A percentile compares a stretch with the other conserved stretches of the same genome.
Evolutionary conservation across 805 yeast genomes (phyloP).

Genomic region (Lipomyces spencermartinsiae): DNA sequence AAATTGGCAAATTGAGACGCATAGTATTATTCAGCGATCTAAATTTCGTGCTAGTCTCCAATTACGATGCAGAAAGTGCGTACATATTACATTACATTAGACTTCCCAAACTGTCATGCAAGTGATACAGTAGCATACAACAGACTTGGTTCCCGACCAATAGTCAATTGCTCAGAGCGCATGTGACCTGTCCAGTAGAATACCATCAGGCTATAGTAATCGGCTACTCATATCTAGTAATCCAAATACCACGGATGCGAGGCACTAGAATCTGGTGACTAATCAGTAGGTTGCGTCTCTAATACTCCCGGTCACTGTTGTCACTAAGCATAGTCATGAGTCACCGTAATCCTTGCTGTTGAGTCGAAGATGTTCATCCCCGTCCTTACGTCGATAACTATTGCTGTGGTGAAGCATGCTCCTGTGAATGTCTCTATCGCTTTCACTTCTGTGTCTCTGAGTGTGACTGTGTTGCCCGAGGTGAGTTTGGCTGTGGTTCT

Average conservation of each 20-base stretch:
- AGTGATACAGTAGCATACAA: not conserved
- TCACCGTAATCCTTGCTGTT: not conserved
- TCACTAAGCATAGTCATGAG: not conserved
- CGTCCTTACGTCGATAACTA: not conserved
- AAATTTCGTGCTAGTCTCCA: too few relatives aligned
- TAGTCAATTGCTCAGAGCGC: not conserved
- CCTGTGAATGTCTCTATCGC: not conserved
- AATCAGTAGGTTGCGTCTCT: not conserved
- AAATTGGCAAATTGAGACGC: too few relatives aligned
- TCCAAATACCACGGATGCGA: not conserved
- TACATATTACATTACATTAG: not conserved
- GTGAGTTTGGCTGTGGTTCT: not conserved
- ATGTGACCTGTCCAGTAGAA: not conserved
- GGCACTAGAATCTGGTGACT: not conserved
- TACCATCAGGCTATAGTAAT: not conserved
- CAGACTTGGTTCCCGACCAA: not conserved
- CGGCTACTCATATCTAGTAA: not conserved
- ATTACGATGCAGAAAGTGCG: too few relatives aligned
- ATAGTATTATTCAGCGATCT: not conserved
- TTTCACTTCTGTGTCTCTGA: not conserved
- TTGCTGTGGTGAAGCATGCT: not conserved
- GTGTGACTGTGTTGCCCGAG: not conserved
- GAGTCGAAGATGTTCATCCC: not conserved
- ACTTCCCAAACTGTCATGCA: not conserved
- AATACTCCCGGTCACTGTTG: not conserved